Conservation (phyloP, 208 protist species). For the Wallacemonas sp. region DNA sequence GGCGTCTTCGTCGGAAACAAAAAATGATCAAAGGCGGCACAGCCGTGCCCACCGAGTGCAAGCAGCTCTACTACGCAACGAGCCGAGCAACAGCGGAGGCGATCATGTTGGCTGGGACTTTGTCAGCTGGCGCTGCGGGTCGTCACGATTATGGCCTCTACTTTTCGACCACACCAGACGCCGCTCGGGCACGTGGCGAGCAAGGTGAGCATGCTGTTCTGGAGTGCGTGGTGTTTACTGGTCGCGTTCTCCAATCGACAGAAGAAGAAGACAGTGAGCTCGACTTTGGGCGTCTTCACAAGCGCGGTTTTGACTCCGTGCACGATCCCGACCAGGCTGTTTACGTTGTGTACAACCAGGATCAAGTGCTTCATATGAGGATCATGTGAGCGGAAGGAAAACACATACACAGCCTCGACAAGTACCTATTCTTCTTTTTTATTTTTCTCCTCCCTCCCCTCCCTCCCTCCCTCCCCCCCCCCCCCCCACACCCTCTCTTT, state of each 20-base stretch:
- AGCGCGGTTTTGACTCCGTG: background rate
- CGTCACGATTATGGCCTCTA: conserved; percentile 7
- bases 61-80: background rate
- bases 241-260: too few species aligned
- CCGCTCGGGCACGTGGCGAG: background rate
- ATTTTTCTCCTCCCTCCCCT: conserved; percentile 7
- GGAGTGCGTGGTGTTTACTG: conserved; percentile 11
- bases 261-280: background rate
- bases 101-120: background rate
- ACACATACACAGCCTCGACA: too few species aligned
- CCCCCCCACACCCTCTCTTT: background rate
- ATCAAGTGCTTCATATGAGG: conserved; percentile 6
- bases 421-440: conserved; percentile 6
- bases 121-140: background rate
- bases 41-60: too few species aligned
- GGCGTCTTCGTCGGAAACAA: too few species aligned
- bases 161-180: background rate
- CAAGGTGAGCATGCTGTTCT: background rate
- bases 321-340: background rate
- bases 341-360: conserved; percentile 8
- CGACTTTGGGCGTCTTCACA: background rate
- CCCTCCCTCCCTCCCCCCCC: too few species aligned
- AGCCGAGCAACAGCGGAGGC: background rate
- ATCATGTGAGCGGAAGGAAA: too few species aligned
- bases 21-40: too few species aligned